Percentiles rank a stretch among this genome's conserved stretches.
Conservation (phyloP, 192 early-diverging fungal genomes). For the Backusella morwellensis region DNA sequence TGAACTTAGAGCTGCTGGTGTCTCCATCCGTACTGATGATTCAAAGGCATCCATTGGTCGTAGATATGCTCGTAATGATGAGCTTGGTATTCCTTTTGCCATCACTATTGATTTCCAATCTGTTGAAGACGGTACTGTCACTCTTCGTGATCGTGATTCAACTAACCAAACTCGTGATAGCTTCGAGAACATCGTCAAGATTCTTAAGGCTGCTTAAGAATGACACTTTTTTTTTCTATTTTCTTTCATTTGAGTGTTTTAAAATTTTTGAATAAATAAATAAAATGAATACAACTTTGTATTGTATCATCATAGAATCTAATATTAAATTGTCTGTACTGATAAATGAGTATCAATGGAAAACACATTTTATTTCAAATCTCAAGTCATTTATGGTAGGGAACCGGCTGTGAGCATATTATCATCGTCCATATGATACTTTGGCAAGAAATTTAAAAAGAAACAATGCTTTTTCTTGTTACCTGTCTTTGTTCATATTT, state of each 20-base stretch:
- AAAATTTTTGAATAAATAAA: conserved; percentile 3
- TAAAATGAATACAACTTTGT: background rate
- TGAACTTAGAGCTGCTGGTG: conserved; percentile 68
- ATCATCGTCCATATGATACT: too few relatives aligned
- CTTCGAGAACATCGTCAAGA: conserved; percentile 63
- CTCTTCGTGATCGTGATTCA: conserved; percentile 94
- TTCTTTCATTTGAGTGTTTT: background rate
- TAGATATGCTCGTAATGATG: conserved; percentile 97
- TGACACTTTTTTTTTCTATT: background rate
- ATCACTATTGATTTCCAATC: conserved; percentile 99
- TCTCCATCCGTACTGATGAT: conserved; percentile 88
- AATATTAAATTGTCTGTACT: background rate
- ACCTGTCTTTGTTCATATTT: too few relatives aligned
- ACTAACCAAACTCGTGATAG: conserved; percentile 91
- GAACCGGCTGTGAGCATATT: too few relatives aligned
- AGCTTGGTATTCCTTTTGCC: conserved; percentile 96
- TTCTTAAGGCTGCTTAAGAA: conserved; percentile 46
- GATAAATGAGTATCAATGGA: background rate
- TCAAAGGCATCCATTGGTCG: conserved; percentile 87
- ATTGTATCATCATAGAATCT: background rate
- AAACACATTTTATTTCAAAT: background rate
- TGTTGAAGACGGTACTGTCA: conserved; percentile 90
- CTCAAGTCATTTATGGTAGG: too few relatives aligned
- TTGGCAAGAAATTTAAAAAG: too few relatives aligned
- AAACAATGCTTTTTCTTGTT: too few relatives aligned